A percentile compares a stretch with the other conserved stretches of the same genome.
These are phyloP conservation scores for Penicillium pancosmium DNA, from an alignment of 495 filamentous ascomycete species.

Conservation along the genomic window DNA sequence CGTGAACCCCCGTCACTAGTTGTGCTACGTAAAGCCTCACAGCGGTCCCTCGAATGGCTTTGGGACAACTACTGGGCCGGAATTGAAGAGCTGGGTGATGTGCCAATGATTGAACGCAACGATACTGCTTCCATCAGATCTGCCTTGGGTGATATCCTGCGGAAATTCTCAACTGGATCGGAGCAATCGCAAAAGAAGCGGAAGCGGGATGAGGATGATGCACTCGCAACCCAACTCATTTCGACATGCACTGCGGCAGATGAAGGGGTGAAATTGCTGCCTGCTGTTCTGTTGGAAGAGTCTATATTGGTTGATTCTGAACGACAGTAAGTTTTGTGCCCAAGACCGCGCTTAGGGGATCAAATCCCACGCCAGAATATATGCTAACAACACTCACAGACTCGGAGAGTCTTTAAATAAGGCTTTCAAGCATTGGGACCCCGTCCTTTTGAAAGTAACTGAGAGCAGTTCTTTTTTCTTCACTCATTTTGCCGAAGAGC, in stretches of 20 bases:
- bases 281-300: constrained; percentile 34
- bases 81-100: constrained; percentile 19
- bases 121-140: constrained; percentile 21
- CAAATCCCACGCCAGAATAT: background rate
- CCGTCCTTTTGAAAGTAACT: constrained; percentile 35
- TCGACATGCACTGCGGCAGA: constrained; percentile 30
- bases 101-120: constrained; percentile 11
- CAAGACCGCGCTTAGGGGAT: no score
- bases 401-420: constrained; percentile 35
- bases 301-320: constrained; percentile 30
- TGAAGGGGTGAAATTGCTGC: constrained; percentile 25
- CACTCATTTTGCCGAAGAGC: constrained; percentile 36
- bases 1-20: constrained; percentile 77
- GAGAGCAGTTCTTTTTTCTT: constrained; percentile 36
- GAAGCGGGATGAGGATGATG: constrained; percentile 30
- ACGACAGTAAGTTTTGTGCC: constrained; percentile 31
- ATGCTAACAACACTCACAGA: constrained; percentile 25
- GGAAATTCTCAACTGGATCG: constrained; percentile 16
- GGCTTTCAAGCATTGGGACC: constrained; percentile 38
- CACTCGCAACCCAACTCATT: constrained; percentile 31
- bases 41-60: constrained; percentile 78
- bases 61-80: constrained; percentile 82
- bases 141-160: constrained; percentile 23
- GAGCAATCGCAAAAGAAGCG: constrained; percentile 37
- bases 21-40: constrained; percentile 65